Conservation (phyloP, 805 yeast genomes). For the Spathaspora boniae region DNA sequence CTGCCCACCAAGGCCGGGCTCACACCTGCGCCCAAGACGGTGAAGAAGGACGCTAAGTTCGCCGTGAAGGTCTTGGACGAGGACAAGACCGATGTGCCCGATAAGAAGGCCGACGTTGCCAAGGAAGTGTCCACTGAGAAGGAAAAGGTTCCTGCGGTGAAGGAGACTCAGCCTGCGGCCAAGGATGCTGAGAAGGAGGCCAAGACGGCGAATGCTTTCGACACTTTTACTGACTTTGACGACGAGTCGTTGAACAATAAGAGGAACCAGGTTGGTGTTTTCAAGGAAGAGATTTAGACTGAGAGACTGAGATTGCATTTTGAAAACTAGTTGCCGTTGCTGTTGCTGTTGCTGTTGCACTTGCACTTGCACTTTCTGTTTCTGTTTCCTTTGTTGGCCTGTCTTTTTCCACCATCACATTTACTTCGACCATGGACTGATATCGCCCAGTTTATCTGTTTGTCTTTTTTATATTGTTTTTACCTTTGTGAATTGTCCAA, state of each 20-base stretch:
- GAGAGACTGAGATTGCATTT: neutral
- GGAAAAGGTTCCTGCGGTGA: conserved; percentile 1
- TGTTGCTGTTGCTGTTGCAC: no score
- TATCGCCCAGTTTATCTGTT: no score
- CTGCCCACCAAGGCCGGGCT: conserved; percentile 6
- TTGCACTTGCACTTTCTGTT: no score
- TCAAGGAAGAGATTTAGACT: conserved; percentile 38
- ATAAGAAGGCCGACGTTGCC: conserved; percentile 2
- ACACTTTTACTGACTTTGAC: conserved; percentile 18
- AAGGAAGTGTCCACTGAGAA: conserved; percentile 4
- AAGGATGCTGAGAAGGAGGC: conserved; percentile 11
- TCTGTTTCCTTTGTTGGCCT: no score
- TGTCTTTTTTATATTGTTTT: no score
- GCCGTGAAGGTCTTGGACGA: no score
- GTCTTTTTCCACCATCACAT: no score
- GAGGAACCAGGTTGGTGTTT: conserved; percentile 33
- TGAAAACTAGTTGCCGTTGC: no score
- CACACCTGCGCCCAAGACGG: conserved; percentile 1
- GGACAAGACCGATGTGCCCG: neutral
- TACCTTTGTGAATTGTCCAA: no score
- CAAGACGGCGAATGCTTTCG: conserved; percentile 8
- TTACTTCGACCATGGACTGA: no score
- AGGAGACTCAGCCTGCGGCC: conserved; percentile 6
- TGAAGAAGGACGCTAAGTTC: neutral
- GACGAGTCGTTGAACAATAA: conserved; percentile 25